These are phyloP conservation scores for Sugiyamaella americana DNA, from an alignment of 805 yeast species.

Conservation along the genomic window DNA sequence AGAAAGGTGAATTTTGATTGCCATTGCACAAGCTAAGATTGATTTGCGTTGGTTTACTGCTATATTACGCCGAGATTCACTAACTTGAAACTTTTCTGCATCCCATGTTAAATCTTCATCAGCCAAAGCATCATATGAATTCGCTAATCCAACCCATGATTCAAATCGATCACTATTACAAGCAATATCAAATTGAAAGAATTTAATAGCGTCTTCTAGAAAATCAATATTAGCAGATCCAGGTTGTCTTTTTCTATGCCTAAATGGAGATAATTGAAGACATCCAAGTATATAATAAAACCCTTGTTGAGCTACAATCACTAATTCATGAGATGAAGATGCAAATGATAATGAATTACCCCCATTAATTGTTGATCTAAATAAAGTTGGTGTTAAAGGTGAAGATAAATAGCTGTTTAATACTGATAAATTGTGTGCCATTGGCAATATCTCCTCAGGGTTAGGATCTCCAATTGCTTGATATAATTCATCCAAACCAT, in stretches of 20 bases:
- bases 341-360: constrained; percentile 16
- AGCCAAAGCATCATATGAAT: constrained; percentile 66
- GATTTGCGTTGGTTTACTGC: constrained; percentile 65
- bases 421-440: constrained; percentile 33
- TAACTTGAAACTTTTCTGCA: constrained; percentile 65
- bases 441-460: constrained; percentile 20
- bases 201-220: constrained; percentile 62
- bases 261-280: constrained; percentile 58
- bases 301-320: constrained; percentile 44
- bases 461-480: constrained; percentile 65
- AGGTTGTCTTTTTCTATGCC: constrained; percentile 60
- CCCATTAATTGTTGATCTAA: constrained; percentile 22
- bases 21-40: constrained; percentile 68
- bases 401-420: constrained; percentile 41
- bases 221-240: constrained; percentile 81
- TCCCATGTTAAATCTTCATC: constrained; percentile 94
- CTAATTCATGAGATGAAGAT: constrained; percentile 24
- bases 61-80: constrained; percentile 40
- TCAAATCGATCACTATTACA: constrained; percentile 67
- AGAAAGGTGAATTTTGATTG: constrained; percentile 41
- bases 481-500: constrained; percentile 62
- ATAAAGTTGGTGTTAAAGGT: constrained; percentile 18
- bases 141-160: constrained; percentile 81
- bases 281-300: constrained; percentile 66
- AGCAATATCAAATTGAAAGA: constrained; percentile 59